Conservation (phyloP, 139 green algal genomes). For the Chlamydomonas urium region DNA sequence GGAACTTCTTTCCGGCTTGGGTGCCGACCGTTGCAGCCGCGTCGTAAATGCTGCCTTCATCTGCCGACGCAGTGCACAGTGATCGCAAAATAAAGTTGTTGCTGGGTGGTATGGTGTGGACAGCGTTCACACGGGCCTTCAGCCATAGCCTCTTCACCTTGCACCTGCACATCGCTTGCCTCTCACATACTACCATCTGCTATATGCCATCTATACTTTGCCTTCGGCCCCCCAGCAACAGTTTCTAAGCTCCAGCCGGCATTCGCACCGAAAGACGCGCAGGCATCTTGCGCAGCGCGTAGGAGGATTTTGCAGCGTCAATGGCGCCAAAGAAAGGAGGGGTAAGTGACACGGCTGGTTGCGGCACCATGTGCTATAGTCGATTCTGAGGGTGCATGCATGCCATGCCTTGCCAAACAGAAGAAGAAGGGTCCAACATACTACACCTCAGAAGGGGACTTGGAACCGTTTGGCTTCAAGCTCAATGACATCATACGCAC, state of each 20-base stretch:
- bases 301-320: neutral
- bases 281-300: neutral
- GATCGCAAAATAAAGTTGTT: too few species aligned
- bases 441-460: slow-evolving; percentile 25
- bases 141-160: neutral
- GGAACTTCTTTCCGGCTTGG: too few species aligned
- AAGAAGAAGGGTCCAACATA: slow-evolving; percentile 41
- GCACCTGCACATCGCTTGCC: neutral
- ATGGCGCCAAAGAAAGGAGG: slow-evolving; percentile 12
- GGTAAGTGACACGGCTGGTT: neutral
- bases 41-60: too few species aligned
- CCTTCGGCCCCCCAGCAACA: neutral
- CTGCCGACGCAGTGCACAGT: too few species aligned
- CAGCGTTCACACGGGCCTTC: slow-evolving; percentile 2
- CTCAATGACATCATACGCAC: slow-evolving; percentile 46
- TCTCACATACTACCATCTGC: neutral
- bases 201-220: neutral
- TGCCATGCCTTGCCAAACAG: neutral
- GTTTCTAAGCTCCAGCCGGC: neutral
- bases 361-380: neutral
- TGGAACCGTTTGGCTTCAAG: slow-evolving; percentile 45
- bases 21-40: too few species aligned
- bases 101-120: too few species aligned
- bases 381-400: neutral
- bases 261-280: too few species aligned